Evolutionary conservation across 768 basidiomycete species (phyloP).

Genomic region (Phlebiopsis flavidoalba): DNA sequence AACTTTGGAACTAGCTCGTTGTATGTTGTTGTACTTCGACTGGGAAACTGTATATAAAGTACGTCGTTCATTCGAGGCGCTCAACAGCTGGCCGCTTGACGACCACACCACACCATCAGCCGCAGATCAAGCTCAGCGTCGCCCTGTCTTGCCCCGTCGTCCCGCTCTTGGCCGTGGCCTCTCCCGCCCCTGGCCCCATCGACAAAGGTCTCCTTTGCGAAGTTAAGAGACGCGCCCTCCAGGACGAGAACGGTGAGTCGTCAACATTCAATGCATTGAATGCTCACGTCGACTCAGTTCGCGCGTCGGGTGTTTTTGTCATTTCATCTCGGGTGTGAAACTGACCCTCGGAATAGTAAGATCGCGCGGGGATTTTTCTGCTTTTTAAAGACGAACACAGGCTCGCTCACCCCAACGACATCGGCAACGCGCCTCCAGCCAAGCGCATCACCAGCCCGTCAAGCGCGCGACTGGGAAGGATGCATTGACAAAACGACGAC

Average conservation of each 20-base stretch:
- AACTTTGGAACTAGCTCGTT: neutral
- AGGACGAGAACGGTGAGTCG: neutral
- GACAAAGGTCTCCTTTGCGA: neutral
- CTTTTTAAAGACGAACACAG: slow-evolving; percentile 6
- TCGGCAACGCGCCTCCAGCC: neutral
- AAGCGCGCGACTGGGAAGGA: slow-evolving; percentile 4
- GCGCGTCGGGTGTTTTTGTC: neutral
- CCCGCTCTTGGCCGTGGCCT: neutral
- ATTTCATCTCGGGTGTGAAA: no score
- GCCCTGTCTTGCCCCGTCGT: slow-evolving; percentile 1
- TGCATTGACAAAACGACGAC: slow-evolving; percentile 20
- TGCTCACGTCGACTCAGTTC: neutral
- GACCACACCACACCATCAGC: neutral
- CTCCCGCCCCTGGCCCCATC: neutral
- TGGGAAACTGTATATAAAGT: neutral
- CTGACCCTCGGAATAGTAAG: slow-evolving; percentile 4
- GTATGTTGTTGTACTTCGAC: neutral
- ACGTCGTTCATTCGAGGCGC: neutral
- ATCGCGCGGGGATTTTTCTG: slow-evolving; percentile 1
- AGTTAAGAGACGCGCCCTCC: neutral
- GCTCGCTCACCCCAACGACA: slow-evolving; percentile 6
- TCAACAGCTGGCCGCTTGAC: neutral
- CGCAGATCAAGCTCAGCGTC: slow-evolving; percentile 3
- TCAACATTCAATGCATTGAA: neutral
- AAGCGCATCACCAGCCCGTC: neutral